Percentiles rank a stretch among this genome's conserved stretches.
phyloP scores from a whole-genome alignment of 2,329 filamentous ascomycete genomes.

The Neodidymelliopsis sp. region DNA sequence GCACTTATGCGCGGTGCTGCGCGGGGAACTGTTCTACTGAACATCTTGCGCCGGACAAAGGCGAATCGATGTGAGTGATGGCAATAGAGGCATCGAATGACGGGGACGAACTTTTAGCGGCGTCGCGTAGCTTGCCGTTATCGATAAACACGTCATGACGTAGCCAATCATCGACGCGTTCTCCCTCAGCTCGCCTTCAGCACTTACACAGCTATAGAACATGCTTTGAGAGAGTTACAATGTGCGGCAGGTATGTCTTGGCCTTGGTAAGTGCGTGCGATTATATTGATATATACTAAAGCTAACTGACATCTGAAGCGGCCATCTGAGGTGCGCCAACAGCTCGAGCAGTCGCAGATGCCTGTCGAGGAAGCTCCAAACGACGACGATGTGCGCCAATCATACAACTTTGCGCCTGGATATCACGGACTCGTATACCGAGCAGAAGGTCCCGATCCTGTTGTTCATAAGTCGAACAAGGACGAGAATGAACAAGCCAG shows the following conservation, averaged over 20 bases:
- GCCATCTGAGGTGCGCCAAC: slow-evolving; percentile 75
- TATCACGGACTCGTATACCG: slow-evolving; percentile 87
- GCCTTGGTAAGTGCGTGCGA: slow-evolving; percentile 60
- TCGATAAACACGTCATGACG: slow-evolving; percentile 37
- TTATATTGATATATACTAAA: neutral
- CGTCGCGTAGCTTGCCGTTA: slow-evolving; percentile 30
- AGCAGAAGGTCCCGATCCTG: slow-evolving; percentile 71
- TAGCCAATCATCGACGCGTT: slow-evolving; percentile 39
- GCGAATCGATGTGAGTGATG: slow-evolving; percentile 23
- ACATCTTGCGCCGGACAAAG: slow-evolving; percentile 42
- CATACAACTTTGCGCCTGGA: slow-evolving; percentile 92
- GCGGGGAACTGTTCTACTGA: slow-evolving; percentile 44
- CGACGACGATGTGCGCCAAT: slow-evolving; percentile 75
- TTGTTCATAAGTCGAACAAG: slow-evolving; percentile 47
- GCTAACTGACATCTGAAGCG: slow-evolving; percentile 60
- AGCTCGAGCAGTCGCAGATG: slow-evolving; percentile 78
- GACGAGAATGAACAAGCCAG: slow-evolving; percentile 3
- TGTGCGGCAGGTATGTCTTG: slow-evolving; percentile 74
- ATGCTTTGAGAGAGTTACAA: slow-evolving; percentile 46
- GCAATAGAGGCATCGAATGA: slow-evolving; percentile 25
- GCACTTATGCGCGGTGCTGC: slow-evolving; percentile 31
- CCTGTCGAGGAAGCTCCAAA: slow-evolving; percentile 73
- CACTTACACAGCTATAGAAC: slow-evolving; percentile 8
- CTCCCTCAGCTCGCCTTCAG: slow-evolving; percentile 20
- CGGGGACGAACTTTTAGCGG: slow-evolving; percentile 37